Base-by-base conservation (phyloP, 2,329 filamentous ascomycete genomes). In the Raffaelea albimanens region DNA sequence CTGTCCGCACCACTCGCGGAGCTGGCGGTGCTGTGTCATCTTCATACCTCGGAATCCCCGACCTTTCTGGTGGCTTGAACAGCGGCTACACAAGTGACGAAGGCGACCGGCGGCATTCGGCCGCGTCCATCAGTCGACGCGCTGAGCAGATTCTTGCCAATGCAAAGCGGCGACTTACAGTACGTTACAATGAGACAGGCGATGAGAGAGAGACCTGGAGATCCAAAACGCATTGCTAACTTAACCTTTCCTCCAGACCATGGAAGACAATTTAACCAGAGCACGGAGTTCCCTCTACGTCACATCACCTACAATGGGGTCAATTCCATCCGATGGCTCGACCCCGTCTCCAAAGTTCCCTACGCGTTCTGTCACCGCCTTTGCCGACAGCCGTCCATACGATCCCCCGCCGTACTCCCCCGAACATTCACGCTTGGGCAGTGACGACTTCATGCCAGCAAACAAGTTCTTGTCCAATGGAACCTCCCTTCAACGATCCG, bases 141-240 rank as follows among this genome's bases (percentile, higher is more conserved):
- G 90, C 90, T 1, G 90, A 96, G 61, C 75, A 90, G 59, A 96
- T 96, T 60, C 73, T 97, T 47, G 87, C 89, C 48, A 95, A 95
- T 65, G 91, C 91, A 29, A 96, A 96, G 68, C 83, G 82, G 62
- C 77, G 89, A 56, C 72, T 97, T 52, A 93, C 87, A 60, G 88
- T 94, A 73, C 63, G 86, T 49, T 3, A 29, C 7, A 13, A 29
- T n/a, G n/a, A n/a, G n/a, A n/a, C n/a, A n/a, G n/a, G n/a, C n/a
- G n/a, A n/a, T n/a, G n/a, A n/a, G n/a, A n/a, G n/a, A n/a, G n/a
- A n/a, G n/a, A n/a, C n/a, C n/a, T n/a, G n/a, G n/a, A n/a, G n/a
- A n/a, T n/a, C n/a, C n/a, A n/a, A n/a, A n/a, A n/a, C n/a, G n/a
- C 7, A 22, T 31, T 38, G 43, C 38, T 46, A 21, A 41, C 33